Percentiles rank a stretch among this genome's conserved stretches.
Conservation (phyloP, 164 flowering plant genomes). For the Protea cynaroides region DNA sequence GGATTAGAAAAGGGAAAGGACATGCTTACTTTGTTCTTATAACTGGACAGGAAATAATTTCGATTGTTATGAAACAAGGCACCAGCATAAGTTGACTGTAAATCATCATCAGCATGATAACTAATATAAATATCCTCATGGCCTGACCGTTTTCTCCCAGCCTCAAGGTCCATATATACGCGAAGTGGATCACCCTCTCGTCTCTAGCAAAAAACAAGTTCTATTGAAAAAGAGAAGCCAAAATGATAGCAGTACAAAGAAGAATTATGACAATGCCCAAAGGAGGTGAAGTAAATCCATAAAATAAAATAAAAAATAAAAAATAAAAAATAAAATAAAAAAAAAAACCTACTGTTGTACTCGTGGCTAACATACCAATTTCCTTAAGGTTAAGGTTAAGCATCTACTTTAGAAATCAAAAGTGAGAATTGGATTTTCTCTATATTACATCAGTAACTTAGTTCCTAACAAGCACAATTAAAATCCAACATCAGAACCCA, state of each 20-base stretch:
- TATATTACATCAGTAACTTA: too few relatives aligned
- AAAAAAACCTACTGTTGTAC: not conserved
- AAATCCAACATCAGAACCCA: not conserved
- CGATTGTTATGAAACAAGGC: slow-evolving; percentile 85
- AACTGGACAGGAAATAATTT: slow-evolving; percentile 64
- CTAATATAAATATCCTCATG: slow-evolving; percentile 80
- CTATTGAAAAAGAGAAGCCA: not conserved
- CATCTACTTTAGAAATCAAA: not conserved
- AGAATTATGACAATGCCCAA: not conserved
- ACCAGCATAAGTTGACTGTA: slow-evolving; percentile 98
- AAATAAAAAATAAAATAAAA: too few relatives aligned
- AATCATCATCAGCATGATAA: slow-evolving; percentile 95
- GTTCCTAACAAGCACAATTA: not conserved
- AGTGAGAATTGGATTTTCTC: too few relatives aligned
- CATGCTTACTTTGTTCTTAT: slow-evolving; percentile 67
- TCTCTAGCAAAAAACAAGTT: slow-evolving; percentile 40
- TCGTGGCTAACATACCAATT: too few relatives aligned
- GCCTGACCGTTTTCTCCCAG: slow-evolving; percentile 80
- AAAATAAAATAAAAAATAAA: too few relatives aligned
- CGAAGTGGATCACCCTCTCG: slow-evolving; percentile 83
- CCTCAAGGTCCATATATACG: slow-evolving; percentile 96
- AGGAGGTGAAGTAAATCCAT: slow-evolving; percentile 1
- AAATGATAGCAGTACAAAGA: not conserved
- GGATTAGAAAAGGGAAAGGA: not conserved
- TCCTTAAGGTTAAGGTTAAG: not conserved